A percentile compares a stretch with the other conserved stretches of the same genome.
Conservation (phyloP, 164 flowering plant species). For the Saururus chinensis region DNA sequence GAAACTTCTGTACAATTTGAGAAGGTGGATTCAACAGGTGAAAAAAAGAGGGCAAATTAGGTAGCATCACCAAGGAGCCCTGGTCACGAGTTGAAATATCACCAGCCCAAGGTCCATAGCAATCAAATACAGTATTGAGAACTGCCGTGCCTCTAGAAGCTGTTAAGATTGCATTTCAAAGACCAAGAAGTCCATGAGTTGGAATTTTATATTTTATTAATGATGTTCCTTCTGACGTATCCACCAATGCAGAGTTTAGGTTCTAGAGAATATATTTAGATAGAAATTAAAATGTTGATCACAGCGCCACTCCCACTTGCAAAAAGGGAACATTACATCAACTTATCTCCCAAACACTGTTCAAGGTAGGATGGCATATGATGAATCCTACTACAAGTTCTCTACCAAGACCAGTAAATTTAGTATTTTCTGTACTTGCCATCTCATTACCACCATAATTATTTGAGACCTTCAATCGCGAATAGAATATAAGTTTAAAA, state of each 20-base stretch:
- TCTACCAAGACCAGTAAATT: no score
- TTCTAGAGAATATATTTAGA: not conserved
- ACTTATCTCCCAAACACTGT: no score
- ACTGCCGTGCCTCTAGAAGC: constrained; percentile 97
- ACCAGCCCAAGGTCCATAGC: constrained; percentile 97
- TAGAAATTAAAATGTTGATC: not conserved
- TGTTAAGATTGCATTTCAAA: constrained; percentile 84
- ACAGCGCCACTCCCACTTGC: not conserved
- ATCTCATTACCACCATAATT: no score
- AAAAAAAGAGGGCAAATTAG: not conserved
- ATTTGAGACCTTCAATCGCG: no score
- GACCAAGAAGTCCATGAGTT: constrained; percentile 94
- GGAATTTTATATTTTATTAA: constrained; percentile 80
- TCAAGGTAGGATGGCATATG: no score
- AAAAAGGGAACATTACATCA: no score
- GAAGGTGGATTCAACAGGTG: no score
- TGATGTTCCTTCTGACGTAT: constrained; percentile 76
- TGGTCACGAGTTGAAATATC: constrained; percentile 79
- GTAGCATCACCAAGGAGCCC: constrained; percentile 74
- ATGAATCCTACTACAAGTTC: no score
- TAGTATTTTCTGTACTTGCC: no score
- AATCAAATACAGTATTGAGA: constrained; percentile 86
- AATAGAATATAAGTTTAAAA: not conserved
- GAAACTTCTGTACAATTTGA: no score
- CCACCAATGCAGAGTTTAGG: not conserved